Evolutionary conservation across 2,329 filamentous ascomycete species (phyloP).

Genomic region (Amylocarpus encephaloides): DNA sequence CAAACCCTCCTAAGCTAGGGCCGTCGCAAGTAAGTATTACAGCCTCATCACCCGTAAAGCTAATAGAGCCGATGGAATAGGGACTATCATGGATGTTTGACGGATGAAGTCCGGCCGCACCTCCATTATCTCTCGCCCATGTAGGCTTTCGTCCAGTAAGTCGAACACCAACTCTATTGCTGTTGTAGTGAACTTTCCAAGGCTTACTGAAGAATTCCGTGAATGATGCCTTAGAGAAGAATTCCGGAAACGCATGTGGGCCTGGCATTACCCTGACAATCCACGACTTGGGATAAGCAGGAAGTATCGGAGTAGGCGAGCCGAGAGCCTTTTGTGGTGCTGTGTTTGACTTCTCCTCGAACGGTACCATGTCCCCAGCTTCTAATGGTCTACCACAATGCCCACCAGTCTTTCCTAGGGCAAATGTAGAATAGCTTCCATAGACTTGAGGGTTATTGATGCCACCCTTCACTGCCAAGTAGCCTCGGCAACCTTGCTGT

Average conservation of each 20-base stretch:
- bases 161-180: conserved; percentile 52
- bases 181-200: conserved; percentile 58
- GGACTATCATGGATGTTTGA: conserved; percentile 54
- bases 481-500: conserved; percentile 45
- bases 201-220: conserved; percentile 49
- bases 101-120: conserved; percentile 58
- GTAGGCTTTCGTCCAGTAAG: conserved; percentile 51
- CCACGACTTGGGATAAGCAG: conserved; percentile 14
- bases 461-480: conserved; percentile 51
- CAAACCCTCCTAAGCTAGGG: conserved; percentile 56
- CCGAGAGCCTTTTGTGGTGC: conserved; percentile 5
- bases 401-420: conserved; percentile 39
- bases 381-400: conserved; percentile 35
- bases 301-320: conserved; percentile 11
- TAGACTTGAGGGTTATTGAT: conserved; percentile 35
- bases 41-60: conserved; percentile 56
- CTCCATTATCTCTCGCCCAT: conserved; percentile 54
- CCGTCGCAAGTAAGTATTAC: conserved; percentile 54
- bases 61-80: conserved; percentile 49
- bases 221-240: conserved; percentile 40
- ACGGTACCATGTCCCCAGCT: conserved; percentile 15
- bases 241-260: conserved; percentile 30
- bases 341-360: conserved; percentile 1
- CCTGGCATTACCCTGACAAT: conserved; percentile 30
- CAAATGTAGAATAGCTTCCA: conserved; percentile 38